Conservation (phyloP, 2,329 filamentous ascomycete species). For the Colletotrichum sp. region DNA sequence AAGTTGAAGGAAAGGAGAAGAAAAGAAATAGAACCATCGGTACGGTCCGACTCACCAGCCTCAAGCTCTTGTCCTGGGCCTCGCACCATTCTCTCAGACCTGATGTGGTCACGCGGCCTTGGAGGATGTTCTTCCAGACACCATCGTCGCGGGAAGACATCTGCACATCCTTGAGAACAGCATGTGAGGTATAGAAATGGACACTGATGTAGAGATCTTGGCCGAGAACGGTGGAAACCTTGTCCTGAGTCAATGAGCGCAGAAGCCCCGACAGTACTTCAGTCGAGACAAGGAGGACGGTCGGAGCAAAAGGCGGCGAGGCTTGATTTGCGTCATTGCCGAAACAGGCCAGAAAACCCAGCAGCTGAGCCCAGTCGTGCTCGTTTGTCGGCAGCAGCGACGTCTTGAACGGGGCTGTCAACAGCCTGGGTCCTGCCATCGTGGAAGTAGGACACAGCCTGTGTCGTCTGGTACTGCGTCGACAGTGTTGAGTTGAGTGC, state of each 20-base stretch:
- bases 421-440: background rate
- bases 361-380: background rate
- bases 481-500: background rate
- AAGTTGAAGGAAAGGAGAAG: background rate
- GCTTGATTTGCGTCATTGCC: background rate
- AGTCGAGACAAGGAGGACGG: background rate
- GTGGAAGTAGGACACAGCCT: background rate
- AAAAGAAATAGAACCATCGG: background rate
- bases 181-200: background rate
- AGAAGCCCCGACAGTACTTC: background rate
- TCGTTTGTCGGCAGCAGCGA: background rate
- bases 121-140: background rate
- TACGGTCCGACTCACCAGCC: background rate
- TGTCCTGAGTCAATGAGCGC: background rate
- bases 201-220: background rate
- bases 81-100: background rate
- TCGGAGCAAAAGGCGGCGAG: background rate
- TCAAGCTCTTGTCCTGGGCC: background rate
- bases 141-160: background rate
- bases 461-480: background rate
- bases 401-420: background rate
- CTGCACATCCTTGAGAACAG: background rate
- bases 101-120: background rate
- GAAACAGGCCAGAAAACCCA: background rate
- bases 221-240: background rate